Evolutionary conservation across 2,329 filamentous ascomycete species (phyloP).

Genomic region (Reticulascus tulasneorum): DNA sequence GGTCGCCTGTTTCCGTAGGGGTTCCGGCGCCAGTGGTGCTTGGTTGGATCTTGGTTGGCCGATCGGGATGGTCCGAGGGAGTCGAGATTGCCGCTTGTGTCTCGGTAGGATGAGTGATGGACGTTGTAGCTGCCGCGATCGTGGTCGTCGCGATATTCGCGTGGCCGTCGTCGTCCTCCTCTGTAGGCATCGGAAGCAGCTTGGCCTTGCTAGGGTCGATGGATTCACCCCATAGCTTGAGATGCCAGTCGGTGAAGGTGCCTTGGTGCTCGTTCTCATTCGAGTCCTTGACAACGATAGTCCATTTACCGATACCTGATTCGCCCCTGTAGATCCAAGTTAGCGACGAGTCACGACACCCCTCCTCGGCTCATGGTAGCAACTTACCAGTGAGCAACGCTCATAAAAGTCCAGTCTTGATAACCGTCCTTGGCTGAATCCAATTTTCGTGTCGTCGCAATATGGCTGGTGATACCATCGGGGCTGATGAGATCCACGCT

Average conservation of each 20-base stretch:
- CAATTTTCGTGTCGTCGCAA: slow-evolving; percentile 68
- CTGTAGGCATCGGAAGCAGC: slow-evolving; percentile 75
- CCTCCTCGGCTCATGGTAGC: background rate
- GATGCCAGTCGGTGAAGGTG: slow-evolving; percentile 82
- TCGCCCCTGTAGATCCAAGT: slow-evolving; percentile 64
- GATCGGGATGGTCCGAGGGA: slow-evolving; percentile 61
- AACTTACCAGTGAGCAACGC: slow-evolving; percentile 84
- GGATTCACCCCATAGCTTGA: slow-evolving; percentile 90
- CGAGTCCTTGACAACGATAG: slow-evolving; percentile 82
- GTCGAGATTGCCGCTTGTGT: slow-evolving; percentile 36
- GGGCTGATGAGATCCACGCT: slow-evolving; percentile 91
- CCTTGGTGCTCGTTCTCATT: slow-evolving; percentile 72
- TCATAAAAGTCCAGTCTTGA: slow-evolving; percentile 98
- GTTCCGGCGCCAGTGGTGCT: slow-evolving; percentile 23
- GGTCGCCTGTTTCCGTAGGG: slow-evolving; percentile 23
- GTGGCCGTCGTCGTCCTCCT: slow-evolving; percentile 80
- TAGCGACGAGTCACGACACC: background rate
- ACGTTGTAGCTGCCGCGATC: slow-evolving; percentile 56
- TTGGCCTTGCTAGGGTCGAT: slow-evolving; percentile 71
- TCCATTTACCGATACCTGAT: slow-evolving; percentile 83
- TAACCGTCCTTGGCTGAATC: slow-evolving; percentile 71
- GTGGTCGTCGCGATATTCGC: slow-evolving; percentile 61
- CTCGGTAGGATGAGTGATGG: slow-evolving; percentile 43
- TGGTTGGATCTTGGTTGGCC: slow-evolving; percentile 51
- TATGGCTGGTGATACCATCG: slow-evolving; percentile 73